Evolutionary conservation across 768 basidiomycete genomes (phyloP).

Genomic region (Hygrophoropsis aurantiaca): DNA sequence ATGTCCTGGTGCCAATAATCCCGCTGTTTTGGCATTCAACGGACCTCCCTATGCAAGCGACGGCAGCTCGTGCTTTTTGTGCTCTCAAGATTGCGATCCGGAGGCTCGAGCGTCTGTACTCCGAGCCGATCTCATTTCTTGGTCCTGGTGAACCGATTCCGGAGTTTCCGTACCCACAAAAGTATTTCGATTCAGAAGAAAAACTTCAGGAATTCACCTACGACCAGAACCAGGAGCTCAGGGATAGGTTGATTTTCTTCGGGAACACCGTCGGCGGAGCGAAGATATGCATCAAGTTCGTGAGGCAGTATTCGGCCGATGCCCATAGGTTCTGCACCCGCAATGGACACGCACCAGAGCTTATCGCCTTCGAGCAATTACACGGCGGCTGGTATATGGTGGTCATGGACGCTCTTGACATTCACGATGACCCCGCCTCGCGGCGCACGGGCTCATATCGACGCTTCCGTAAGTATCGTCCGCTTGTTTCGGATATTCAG

Average conservation of each 20-base stretch:
- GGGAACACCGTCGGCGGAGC: neutral
- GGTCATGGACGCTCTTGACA: constrained; percentile 6
- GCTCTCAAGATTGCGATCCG: neutral
- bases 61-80: neutral
- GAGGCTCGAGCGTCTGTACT: neutral
- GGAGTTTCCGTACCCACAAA: constrained; percentile 6
- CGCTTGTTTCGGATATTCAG: neutral
- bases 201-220: constrained; percentile 15
- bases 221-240: neutral
- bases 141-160: neutral
- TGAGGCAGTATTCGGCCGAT: constrained; percentile 10
- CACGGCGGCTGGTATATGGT: constrained; percentile 3
- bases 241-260: constrained; percentile 20
- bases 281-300: constrained; percentile 15
- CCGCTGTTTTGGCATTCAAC: neutral
- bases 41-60: neutral
- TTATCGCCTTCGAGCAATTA: neutral
- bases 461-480: neutral
- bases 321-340: constrained; percentile 16
- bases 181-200: constrained; percentile 8
- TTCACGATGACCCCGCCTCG: neutral
- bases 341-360: neutral
- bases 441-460: neutral
- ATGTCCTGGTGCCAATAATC: neutral
- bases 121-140: neutral